Evolutionary conservation across 2,329 filamentous ascomycete genomes (phyloP).

Genomic region (Hymenoscyphus salicellus): DNA sequence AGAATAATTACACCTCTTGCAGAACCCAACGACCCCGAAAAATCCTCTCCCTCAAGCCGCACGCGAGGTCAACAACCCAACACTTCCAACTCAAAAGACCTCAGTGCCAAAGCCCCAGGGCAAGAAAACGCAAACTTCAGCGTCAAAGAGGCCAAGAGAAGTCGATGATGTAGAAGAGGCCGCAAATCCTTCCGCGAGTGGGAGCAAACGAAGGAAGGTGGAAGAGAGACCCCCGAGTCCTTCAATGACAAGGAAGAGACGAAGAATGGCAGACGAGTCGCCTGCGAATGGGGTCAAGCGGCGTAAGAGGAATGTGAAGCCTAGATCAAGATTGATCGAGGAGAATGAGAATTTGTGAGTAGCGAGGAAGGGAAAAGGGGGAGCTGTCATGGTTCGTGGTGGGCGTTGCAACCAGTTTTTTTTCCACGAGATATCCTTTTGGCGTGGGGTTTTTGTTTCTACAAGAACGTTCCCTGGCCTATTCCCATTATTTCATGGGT

Average conservation of each 20-base stretch:
- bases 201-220: background rate
- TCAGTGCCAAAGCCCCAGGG: background rate
- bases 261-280: background rate
- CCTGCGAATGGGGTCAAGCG: background rate
- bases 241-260: background rate
- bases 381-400: background rate
- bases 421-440: background rate
- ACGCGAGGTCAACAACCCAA: background rate
- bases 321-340: background rate
- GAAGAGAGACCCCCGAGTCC: background rate
- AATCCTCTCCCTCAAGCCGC: background rate
- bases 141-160: background rate
- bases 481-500: too few relatives aligned
- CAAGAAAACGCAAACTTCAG: background rate
- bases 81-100: background rate
- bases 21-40: background rate
- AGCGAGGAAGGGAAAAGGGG: background rate
- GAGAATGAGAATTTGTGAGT: background rate
- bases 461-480: too few relatives aligned
- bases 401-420: background rate
- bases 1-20: background rate
- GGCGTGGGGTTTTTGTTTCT: too few relatives aligned
- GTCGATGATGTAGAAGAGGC: background rate
- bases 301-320: background rate
- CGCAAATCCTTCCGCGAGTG: background rate